These are phyloP conservation scores for Leccinellum luteum DNA, from an alignment of 768 basidiomycete genomes.

Conservation along the genomic window DNA sequence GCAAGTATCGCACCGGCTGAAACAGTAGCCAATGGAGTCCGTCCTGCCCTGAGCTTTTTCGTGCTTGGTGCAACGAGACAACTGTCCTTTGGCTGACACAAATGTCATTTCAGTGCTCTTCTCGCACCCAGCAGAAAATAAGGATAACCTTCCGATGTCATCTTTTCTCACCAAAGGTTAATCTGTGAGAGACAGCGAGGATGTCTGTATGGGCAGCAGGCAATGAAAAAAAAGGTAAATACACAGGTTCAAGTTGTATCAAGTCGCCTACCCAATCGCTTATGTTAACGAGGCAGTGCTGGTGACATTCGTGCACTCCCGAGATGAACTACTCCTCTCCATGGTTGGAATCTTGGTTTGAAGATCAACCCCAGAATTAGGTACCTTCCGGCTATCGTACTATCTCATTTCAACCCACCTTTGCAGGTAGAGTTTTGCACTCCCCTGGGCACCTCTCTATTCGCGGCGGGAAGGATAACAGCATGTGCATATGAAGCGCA, in stretches of 20 bases:
- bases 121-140: background rate
- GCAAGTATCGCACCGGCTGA: background rate
- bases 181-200: background rate
- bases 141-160: background rate
- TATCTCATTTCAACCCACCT: too few species aligned
- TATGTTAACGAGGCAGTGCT: background rate
- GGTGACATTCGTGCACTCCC: background rate
- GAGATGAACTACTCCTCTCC: background rate
- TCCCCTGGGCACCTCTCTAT: too few species aligned
- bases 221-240: background rate
- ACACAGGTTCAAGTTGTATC: background rate
- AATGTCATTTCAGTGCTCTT: background rate
- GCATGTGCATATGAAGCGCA: too few species aligned
- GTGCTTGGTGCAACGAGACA: background rate
- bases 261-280: background rate
- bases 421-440: too few species aligned
- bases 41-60: background rate
- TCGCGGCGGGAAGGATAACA: too few species aligned
- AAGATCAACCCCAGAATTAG: background rate
- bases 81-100: background rate
- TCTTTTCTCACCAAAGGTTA: background rate
- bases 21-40: background rate
- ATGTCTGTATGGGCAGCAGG: background rate
- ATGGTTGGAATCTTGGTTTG: background rate
- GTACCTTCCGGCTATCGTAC: background rate